Percentiles rank a stretch among this genome's conserved stretches.
Conservation (phyloP, 2,329 filamentous ascomycete genomes). For the Aspergillus jensenii region DNA sequence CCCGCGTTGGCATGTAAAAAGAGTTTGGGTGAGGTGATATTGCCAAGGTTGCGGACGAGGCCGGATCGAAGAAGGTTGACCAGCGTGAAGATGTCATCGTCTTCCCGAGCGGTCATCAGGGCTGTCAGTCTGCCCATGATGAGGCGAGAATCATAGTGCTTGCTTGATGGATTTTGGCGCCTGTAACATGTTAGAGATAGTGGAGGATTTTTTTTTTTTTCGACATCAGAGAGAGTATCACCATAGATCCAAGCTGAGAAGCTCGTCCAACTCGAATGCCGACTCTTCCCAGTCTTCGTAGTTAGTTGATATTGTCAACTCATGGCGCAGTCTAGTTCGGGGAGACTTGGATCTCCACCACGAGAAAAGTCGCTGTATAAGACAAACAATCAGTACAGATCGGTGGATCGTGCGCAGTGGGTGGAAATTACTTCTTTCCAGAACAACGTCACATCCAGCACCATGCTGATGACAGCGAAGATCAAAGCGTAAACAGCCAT, state of each 20-base stretch:
- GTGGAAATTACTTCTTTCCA: slow-evolving; percentile 57
- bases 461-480: slow-evolving; percentile 53
- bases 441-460: slow-evolving; percentile 62
- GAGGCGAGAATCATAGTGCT: slow-evolving; percentile 81
- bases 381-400: neutral
- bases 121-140: slow-evolving; percentile 75
- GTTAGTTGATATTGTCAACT: slow-evolving; percentile 63
- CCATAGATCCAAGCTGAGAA: slow-evolving; percentile 80
- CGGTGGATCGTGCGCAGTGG: neutral
- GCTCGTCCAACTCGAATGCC: slow-evolving; percentile 78
- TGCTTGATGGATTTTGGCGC: slow-evolving; percentile 78
- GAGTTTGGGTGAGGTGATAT: slow-evolving; percentile 77
- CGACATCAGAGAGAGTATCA: slow-evolving; percentile 28
- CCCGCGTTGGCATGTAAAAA: slow-evolving; percentile 85
- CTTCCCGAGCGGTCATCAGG: slow-evolving; percentile 67
- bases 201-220: neutral
- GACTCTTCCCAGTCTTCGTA: slow-evolving; percentile 87
- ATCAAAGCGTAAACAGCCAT: slow-evolving; percentile 27
- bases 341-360: slow-evolving; percentile 68
- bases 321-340: slow-evolving; percentile 64
- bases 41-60: slow-evolving; percentile 79
- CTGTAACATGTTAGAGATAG: slow-evolving; percentile 42
- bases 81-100: slow-evolving; percentile 70
- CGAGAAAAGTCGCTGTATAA: slow-evolving; percentile 61
- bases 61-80: slow-evolving; percentile 79